Percentiles rank a stretch among this genome's conserved stretches.
Conservation (phyloP, 164 flowering plant species). For the Aristolochia californica region DNA sequence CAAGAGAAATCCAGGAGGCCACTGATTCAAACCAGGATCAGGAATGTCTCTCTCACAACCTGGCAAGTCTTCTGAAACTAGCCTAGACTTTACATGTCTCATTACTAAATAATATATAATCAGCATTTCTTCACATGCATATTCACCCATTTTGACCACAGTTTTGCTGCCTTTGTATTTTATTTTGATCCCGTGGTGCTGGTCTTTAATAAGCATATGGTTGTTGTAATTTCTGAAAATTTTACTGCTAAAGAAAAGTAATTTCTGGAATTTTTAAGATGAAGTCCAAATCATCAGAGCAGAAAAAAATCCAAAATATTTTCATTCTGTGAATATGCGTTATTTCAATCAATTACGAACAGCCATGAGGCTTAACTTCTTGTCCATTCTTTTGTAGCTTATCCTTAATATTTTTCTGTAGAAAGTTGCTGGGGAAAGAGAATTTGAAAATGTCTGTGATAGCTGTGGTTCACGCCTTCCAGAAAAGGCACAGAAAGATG, state of each 20-base stretch:
- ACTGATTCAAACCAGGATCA: conserved; percentile 56
- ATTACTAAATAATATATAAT: not conserved
- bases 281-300: not conserved
- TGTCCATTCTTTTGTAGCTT: not conserved
- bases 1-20: conserved; percentile 40
- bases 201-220: not conserved
- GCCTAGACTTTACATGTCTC: no score
- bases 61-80: conserved; percentile 32
- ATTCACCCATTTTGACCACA: not conserved
- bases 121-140: not conserved
- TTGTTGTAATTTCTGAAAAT: no score
- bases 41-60: conserved; percentile 29
- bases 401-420: conserved; percentile 19
- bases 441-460: conserved; percentile 33
- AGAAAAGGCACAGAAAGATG: conserved; percentile 36
- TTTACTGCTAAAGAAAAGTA: no score
- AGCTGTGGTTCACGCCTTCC: conserved; percentile 60
- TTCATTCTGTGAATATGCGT: not conserved
- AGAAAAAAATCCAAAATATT: not conserved
- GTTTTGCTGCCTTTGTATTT: no score
- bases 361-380: not conserved
- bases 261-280: no score
- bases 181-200: not conserved
- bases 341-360: not conserved
- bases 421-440: conserved; percentile 26